Conservation (phyloP, 495 filamentous ascomycete species). For the Daldinia caldariorum region DNA sequence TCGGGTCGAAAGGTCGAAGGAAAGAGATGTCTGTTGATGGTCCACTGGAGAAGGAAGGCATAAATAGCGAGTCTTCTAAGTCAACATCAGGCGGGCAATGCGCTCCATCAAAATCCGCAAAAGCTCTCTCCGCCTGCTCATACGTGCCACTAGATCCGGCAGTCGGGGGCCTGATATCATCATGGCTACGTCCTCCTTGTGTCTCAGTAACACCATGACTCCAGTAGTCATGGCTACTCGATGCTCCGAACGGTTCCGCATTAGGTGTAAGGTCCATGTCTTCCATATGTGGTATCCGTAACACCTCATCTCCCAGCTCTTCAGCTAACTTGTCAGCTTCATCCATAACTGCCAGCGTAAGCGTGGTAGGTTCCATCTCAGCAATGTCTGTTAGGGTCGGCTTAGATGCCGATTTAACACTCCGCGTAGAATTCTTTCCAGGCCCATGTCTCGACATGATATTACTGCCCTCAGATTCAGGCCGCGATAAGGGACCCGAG, state of each 20-base stretch:
- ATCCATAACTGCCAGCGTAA: constrained; percentile 58
- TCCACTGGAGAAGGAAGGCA: constrained; percentile 44
- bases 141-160: constrained; percentile 74
- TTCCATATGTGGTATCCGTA: constrained; percentile 35
- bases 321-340: constrained; percentile 54
- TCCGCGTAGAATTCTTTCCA: constrained; percentile 57
- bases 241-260: constrained; percentile 34
- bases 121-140: constrained; percentile 74
- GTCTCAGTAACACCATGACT: constrained; percentile 41
- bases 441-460: constrained; percentile 56
- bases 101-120: constrained; percentile 93
- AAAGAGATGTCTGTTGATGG: constrained; percentile 31
- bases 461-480: constrained; percentile 47
- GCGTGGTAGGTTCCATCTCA: constrained; percentile 56
- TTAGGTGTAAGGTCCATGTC: constrained; percentile 42
- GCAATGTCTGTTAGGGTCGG: constrained; percentile 58
- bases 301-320: constrained; percentile 47
- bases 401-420: constrained; percentile 52
- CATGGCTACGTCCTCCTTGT: constrained; percentile 43
- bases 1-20: constrained; percentile 35
- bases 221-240: constrained; percentile 43
- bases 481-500: constrained; percentile 43
- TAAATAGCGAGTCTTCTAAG: constrained; percentile 39
- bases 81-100: constrained; percentile 72
- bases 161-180: constrained; percentile 49